phyloP scores from a whole-genome alignment of 257 asterid genomes.

The Sherardia arvensis region DNA sequence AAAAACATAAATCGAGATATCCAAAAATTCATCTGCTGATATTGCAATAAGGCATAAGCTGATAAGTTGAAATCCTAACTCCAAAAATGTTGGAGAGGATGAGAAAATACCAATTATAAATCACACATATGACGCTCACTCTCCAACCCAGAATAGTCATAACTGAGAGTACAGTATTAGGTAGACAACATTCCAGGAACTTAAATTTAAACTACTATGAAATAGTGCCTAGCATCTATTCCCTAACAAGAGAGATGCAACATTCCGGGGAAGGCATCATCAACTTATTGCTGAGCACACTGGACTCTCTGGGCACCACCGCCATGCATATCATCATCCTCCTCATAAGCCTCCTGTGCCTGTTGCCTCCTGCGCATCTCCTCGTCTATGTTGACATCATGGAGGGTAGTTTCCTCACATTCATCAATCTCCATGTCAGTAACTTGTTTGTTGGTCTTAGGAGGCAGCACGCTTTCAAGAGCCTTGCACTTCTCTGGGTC shows the following conservation, averaged over 20 bases:
- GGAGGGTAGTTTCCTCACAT: conserved; percentile 46
- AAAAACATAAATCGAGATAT: too few relatives aligned
- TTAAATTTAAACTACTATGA: neutral
- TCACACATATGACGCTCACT: conserved; percentile 3
- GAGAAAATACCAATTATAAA: neutral
- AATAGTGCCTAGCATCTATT: conserved; percentile 3
- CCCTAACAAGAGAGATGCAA: neutral
- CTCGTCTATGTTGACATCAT: conserved; percentile 42
- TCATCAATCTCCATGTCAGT: conserved; percentile 44
- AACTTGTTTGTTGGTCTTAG: conserved; percentile 19
- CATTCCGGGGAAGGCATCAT: neutral
- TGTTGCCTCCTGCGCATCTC: conserved; percentile 47
- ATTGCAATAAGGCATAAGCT: neutral
- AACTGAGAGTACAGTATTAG: neutral
- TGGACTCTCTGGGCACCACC: conserved; percentile 52
- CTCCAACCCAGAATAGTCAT: conserved; percentile 4
- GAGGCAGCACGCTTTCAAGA: conserved; percentile 43
- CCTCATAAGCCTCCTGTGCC: conserved; percentile 48
- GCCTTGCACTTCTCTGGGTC: conserved; percentile 48
- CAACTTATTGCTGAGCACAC: conserved; percentile 41
- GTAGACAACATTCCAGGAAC: neutral
- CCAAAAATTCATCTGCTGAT: too few relatives aligned
- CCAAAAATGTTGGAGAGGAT: neutral
- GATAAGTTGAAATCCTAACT: neutral
- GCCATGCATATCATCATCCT: conserved; percentile 45